Conservation (phyloP, 2,329 filamentous ascomycete species). For the Fusarium anguioides region DNA sequence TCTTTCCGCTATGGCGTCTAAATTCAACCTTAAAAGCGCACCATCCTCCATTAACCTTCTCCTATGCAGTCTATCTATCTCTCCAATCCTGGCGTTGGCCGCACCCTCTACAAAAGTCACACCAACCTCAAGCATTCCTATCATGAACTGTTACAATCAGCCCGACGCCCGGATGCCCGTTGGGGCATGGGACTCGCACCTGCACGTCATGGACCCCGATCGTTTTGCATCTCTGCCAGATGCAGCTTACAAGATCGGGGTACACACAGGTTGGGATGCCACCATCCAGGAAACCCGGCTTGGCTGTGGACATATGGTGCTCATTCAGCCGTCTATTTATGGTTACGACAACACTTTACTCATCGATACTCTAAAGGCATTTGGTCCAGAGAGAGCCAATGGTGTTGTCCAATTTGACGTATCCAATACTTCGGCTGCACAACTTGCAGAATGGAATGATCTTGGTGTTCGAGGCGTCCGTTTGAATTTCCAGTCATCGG, state of each 20-base stretch:
- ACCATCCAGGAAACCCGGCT: not conserved
- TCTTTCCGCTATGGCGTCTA: rapidly evolving
- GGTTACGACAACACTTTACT: not conserved
- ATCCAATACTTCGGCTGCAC: not conserved
- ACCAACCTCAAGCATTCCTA: not conserved
- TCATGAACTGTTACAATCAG: not conserved
- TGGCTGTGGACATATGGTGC: not conserved
- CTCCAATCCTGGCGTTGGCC: rapidly evolving
- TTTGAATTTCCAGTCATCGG: not conserved
- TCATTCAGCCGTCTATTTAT: not conserved
- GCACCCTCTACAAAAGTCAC: rapidly evolving
- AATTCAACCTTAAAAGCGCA: rapidly evolving
- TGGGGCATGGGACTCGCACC: not conserved
- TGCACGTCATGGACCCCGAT: not conserved
- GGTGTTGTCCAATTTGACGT: not conserved
- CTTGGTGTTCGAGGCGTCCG: not conserved
- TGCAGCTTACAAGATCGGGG: not conserved
- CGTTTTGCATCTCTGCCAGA: not conserved
- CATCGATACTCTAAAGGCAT: not conserved
- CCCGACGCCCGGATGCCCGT: not conserved
- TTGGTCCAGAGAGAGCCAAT: not conserved
- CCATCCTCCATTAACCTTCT: not conserved
- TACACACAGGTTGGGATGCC: not conserved
- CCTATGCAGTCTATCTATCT: not conserved
- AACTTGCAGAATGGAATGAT: not conserved